Evolutionary conservation across 768 basidiomycete genomes (phyloP), one percentile per base, ranked within the genome.

Genomic region (Boletellus ananas): DNA sequence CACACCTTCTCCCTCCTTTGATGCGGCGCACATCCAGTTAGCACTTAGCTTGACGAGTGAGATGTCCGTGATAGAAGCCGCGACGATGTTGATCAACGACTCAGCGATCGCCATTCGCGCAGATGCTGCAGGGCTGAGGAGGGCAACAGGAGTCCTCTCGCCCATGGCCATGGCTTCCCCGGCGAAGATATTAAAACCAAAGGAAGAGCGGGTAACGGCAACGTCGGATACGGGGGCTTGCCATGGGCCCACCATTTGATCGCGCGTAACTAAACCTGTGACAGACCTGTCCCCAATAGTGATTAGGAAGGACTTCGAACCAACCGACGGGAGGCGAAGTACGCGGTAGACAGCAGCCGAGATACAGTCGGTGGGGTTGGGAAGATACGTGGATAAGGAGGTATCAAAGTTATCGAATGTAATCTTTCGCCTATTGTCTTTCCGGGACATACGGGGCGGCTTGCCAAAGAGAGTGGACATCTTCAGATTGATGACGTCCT

Each of bases 121-220:
- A 0, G 94, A 94, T 1, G 94, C 94, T 6, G 87, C 89, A 5
- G 94, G 81, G 58, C 77, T 80, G 46, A 98, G 78, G 18, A 99
- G 76, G 6, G 96, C 96, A 11, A 96, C 67, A 0, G 96, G 95
- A 0, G 96, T 93, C 50, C 95, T 84, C 71, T 99, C 96, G 12
- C 96, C 96, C 82, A 97, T 90, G 6, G 95, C 90, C 96, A 99
- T 98, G 4, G 95, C 94, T 70, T 99, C 96, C 6, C 96, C 96
- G 7, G 74, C 75, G 8, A 76, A 65, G 31, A 89, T 80, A 45
- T 90, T 82, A 68, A 97, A 98, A 0, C 96, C 94, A 65, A 96
- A 96, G 7, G 93, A 84, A 0, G 92, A 78, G n/a, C 89, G 85
- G 5, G 95, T 99, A 37, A 97, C 91, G 3, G 95, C 96, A 44